Percentiles rank a stretch among this genome's conserved stretches.
Conservation (phyloP, 2,329 filamentous ascomycete species). For the Anthostomella pinea region DNA sequence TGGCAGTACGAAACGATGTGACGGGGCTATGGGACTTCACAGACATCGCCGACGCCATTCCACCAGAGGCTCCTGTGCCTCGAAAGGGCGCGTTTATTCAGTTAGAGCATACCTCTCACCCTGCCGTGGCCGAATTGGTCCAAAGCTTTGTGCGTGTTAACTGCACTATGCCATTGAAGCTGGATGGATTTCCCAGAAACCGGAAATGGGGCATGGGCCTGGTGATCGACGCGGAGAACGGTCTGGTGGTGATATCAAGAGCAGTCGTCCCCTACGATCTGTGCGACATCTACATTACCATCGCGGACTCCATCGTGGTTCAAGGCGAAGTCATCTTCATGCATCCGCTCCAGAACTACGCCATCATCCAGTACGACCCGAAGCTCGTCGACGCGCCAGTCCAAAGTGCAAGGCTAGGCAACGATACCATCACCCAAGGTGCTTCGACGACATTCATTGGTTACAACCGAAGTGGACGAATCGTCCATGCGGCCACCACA, state of each 20-base stretch:
- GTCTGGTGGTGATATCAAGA: constrained; percentile 87
- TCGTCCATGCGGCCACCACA: constrained; percentile 89
- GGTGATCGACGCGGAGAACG: constrained; percentile 96
- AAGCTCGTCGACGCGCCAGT: constrained; percentile 91
- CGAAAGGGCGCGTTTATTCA: constrained; percentile 88
- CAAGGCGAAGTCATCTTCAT: constrained; percentile 93
- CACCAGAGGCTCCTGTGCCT: constrained; percentile 67
- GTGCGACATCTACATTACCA: constrained; percentile 93
- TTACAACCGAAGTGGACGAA: constrained; percentile 93
- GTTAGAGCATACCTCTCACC: constrained; percentile 82
- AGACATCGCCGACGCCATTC: constrained; percentile 77
- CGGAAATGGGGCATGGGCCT: constrained; percentile 93
- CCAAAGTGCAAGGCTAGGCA: constrained; percentile 80
- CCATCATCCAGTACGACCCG: constrained; percentile 92
- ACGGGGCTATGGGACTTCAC: constrained; percentile 94
- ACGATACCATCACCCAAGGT: constrained; percentile 82
- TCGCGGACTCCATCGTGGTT: constrained; percentile 93
- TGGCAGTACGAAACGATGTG: constrained; percentile 85
- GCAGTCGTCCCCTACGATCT: constrained; percentile 95
- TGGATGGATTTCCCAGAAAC: constrained; percentile 96
- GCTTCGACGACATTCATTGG: constrained; percentile 95
- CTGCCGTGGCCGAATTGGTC: constrained; percentile 88
- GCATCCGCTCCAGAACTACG: constrained; percentile 95
- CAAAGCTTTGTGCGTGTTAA: constrained; percentile 92
- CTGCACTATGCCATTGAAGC: constrained; percentile 90